Evolutionary conservation across 139 green algal genomes (phyloP), one percentile per base, ranked within the genome.

Genomic region (Picochlorum costavermella): DNA sequence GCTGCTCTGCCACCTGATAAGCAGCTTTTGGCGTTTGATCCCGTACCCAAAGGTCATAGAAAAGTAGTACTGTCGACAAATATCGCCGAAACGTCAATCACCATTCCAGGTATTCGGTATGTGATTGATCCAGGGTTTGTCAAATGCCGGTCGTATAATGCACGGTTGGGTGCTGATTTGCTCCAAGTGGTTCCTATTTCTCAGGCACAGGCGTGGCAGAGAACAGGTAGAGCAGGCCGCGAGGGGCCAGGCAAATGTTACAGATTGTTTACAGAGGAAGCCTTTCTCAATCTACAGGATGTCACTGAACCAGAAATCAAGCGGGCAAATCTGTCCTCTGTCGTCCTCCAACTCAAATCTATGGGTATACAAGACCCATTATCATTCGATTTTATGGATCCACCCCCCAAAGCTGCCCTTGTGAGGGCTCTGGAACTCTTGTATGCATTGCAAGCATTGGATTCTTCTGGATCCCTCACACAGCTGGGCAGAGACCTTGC

Each of bases 61-160:
- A 95, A 95, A 71, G 76, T 85, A 31, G 86, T 97, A 46, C 67
- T 97, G 26, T 82, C 84, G 11, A 97, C 90, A 28, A 97, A 97
- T 79, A 95, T 97, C 44, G 90, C 90, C 1, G 90, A 97, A 65
- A 97, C 90, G 2, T 94, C 85, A 56, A 79, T 97, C 64, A 96
- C 90, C 40, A 90, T 97, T 13, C 56, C 76, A 0, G 90, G 90
- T 1, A 85, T 96, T 55, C 69, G 80, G 13, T 95, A 86, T 69
- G 86, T 95, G 3, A 61, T 95, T 5, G 88, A 95, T 72, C 79
- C 78, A 1, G 82, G 82, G 6, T 70, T 94, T 53, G 88, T 95
- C 36, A 97, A 97, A 76, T 58, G 81, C 2, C 75, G 90, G 12
- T 70, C 65, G 44, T 95, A 90, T 86, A 90, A 73, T 56, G 76